A percentile compares a stretch with the other conserved stretches of the same genome.
Evolutionary conservation across 768 basidiomycete species (phyloP).

Genomic region (Baorangia bicolor): DNA sequence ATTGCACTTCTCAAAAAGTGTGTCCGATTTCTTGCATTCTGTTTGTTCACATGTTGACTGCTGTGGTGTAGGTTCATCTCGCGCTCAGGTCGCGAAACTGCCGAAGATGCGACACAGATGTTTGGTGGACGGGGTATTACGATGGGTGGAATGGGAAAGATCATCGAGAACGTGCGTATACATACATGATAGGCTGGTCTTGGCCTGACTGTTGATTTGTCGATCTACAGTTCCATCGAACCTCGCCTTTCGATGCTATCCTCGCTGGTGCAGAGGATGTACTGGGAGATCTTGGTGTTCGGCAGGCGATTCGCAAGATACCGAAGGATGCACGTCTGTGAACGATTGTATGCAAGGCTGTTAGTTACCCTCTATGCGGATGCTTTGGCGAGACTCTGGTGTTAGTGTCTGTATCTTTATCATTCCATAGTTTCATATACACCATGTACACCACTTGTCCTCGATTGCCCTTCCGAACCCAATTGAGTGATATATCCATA

Average conservation of each 20-base stretch:
- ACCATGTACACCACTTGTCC: neutral
- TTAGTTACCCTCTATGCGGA: neutral
- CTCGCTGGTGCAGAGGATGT: conserved; percentile 81
- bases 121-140: conserved; percentile 92
- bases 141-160: conserved; percentile 80
- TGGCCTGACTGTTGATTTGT: neutral
- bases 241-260: conserved; percentile 81
- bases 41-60: conserved; percentile 1
- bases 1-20: conserved; percentile 90
- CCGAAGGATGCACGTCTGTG: conserved; percentile 49
- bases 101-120: conserved; percentile 74
- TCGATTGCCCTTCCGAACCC: too few species aligned
- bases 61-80: conserved; percentile 57
- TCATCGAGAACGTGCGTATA: conserved; percentile 70
- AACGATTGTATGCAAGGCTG: conserved; percentile 5
- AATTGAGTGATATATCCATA: too few species aligned
- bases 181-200: neutral
- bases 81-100: conserved; percentile 47
- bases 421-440: conserved; percentile 8
- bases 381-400: neutral
- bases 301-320: conserved; percentile 72
- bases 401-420: neutral
- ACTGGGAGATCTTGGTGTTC: conserved; percentile 68
- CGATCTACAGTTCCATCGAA: conserved; percentile 65
- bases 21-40: conserved; percentile 22